Evolutionary conservation across 495 filamentous ascomycete species (phyloP).

Genomic region (Acidomyces sp.): DNA sequence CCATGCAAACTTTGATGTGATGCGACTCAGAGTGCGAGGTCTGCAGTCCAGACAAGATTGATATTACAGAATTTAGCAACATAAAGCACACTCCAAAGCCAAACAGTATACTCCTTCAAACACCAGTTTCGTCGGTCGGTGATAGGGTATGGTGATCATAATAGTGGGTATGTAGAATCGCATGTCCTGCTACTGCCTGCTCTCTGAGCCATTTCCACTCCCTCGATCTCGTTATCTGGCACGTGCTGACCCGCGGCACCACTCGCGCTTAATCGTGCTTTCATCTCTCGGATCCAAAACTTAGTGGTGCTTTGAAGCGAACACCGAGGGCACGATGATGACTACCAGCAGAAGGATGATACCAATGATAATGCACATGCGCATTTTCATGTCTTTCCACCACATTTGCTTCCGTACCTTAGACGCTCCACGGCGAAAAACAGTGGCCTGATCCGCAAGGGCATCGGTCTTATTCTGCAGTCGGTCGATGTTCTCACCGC

Average conservation of each 20-base stretch:
- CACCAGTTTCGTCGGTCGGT: conserved; percentile 1
- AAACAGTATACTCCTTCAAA: background rate
- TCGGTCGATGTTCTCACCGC: conserved; percentile 76
- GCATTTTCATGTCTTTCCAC: conserved; percentile 98
- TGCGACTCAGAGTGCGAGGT: conserved; percentile 1
- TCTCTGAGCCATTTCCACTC: background rate
- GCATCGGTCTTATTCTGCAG: conserved; percentile 95
- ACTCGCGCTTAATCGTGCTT: too few species aligned
- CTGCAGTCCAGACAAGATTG: background rate
- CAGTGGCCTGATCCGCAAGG: conserved; percentile 75
- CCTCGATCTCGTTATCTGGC: conserved; percentile 8
- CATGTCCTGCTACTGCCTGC: background rate
- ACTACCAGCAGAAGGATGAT: conserved; percentile 79
- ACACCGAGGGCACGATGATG: conserved; percentile 81
- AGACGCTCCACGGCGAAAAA: conserved; percentile 91
- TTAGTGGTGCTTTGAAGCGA: too few species aligned
- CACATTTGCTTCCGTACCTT: conserved; percentile 85
- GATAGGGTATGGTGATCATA: conserved; percentile 1
- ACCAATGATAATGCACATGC: conserved; percentile 81
- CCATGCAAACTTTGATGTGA: too few species aligned
- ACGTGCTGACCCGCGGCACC: too few species aligned
- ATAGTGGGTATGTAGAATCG: background rate
- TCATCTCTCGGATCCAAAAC: too few species aligned
- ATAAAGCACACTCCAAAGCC: background rate
- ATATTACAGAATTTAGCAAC: background rate